These are phyloP conservation scores for Calocera cornea DNA, from an alignment of 768 basidiomycete species.

Conservation along the genomic window DNA sequence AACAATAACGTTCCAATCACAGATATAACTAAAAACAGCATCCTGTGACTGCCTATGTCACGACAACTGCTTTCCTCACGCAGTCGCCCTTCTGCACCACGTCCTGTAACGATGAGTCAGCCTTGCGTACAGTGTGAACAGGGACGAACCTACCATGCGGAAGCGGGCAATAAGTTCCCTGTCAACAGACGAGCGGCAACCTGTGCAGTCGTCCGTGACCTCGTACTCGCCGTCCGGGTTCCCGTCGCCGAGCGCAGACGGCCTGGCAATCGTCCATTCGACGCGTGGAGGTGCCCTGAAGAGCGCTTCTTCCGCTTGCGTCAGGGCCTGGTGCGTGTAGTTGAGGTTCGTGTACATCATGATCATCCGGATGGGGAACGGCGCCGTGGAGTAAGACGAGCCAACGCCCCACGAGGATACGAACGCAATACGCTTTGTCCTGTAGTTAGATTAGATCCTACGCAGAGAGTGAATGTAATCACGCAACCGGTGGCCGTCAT, in stretches of 20 bases:
- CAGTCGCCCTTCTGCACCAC: not conserved
- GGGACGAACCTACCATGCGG: not conserved
- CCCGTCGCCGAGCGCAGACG: not conserved
- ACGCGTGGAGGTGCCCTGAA: not conserved
- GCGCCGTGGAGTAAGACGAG: not conserved
- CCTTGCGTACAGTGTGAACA: not conserved
- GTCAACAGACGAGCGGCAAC: not conserved
- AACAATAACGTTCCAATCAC: not conserved
- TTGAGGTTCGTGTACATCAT: conserved; percentile 3
- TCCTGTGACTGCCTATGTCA: not conserved
- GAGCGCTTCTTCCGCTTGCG: not conserved
- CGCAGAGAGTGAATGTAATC: too few relatives aligned
- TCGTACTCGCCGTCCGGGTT: not conserved
- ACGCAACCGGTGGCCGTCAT: not conserved
- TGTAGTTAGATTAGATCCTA: not conserved
- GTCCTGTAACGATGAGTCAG: not conserved
- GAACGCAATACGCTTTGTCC: not conserved
- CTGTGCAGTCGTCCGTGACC: not conserved
- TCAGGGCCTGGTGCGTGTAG: not conserved
- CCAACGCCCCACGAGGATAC: not conserved
- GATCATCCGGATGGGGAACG: not conserved
- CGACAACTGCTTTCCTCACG: not conserved
- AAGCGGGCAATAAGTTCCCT: not conserved
- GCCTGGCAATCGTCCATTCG: not conserved
- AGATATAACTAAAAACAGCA: not conserved